Evolutionary conservation across 352 stramenopile genomes (phyloP).

Genomic region (Phytophthora lateralis): DNA sequence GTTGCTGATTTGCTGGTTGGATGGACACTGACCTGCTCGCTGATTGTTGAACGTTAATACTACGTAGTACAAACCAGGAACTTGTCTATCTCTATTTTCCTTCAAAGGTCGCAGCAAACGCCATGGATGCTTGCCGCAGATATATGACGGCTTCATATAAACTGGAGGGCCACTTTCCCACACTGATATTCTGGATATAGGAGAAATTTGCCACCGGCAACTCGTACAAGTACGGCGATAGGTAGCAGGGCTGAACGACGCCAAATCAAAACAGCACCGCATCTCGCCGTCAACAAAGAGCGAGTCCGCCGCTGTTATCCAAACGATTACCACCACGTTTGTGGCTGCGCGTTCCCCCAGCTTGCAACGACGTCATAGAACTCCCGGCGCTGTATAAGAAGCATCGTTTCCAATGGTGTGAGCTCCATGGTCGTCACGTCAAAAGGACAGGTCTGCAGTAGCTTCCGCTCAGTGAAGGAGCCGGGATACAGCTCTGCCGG

Average conservation of each 20-base stretch:
- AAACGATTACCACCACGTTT: conserved; percentile 17
- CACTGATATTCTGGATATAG: background rate
- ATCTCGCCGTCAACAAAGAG: background rate
- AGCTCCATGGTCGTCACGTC: conserved; percentile 39
- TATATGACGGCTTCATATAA: too few relatives aligned
- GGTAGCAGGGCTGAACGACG: background rate
- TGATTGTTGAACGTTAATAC: too few relatives aligned
- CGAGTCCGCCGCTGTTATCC: conserved; percentile 5
- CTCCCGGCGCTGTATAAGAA: conserved; percentile 27
- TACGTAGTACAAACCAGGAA: too few relatives aligned
- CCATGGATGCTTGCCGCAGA: too few relatives aligned
- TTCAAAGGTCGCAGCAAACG: too few relatives aligned
- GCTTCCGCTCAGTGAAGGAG: conserved; percentile 40
- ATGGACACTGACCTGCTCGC: too few relatives aligned
- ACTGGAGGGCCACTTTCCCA: background rate
- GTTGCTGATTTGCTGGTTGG: too few relatives aligned
- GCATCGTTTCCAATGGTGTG: conserved; percentile 18
- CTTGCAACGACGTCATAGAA: conserved; percentile 29
- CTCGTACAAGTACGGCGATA: background rate
- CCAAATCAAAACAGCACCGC: conserved; percentile 11
- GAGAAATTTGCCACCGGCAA: background rate
- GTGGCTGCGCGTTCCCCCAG: conserved; percentile 21
- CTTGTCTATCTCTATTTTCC: too few relatives aligned
- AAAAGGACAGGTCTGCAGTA: conserved; percentile 46
- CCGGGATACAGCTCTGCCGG: conserved; percentile 40